These are phyloP conservation scores for Phymatotrichopsis omnivora DNA, from an alignment of 2,329 filamentous ascomycete species.

Conservation along the genomic window DNA sequence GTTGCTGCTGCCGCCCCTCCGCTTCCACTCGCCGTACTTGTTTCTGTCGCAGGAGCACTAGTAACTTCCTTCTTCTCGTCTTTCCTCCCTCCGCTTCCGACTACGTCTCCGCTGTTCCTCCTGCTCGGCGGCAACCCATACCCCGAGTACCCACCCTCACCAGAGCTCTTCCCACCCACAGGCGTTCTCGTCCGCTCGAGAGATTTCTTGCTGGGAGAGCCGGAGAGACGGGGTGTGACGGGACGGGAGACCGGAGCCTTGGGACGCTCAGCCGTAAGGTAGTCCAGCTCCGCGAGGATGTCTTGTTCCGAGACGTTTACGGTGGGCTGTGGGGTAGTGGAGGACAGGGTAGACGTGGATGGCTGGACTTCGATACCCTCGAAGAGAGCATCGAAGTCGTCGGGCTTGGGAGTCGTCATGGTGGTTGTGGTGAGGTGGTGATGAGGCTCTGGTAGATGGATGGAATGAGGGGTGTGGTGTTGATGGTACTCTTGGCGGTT, in stretches of 20 bases:
- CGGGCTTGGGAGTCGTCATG: slow-evolving; percentile 10
- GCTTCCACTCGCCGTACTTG: slow-evolving; percentile 15
- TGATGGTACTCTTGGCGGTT: too few species aligned
- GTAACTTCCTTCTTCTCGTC: slow-evolving; percentile 23
- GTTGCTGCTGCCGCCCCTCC: slow-evolving; percentile 8
- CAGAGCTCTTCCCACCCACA: slow-evolving; percentile 32
- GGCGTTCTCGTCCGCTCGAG: slow-evolving; percentile 28
- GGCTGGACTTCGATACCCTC: slow-evolving; percentile 50
- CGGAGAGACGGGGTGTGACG: slow-evolving; percentile 54
- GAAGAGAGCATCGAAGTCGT: slow-evolving; percentile 55
- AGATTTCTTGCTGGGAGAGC: slow-evolving; percentile 35
- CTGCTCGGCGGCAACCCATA: slow-evolving; percentile 25
- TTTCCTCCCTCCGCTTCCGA: slow-evolving; percentile 21
- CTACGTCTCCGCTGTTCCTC: slow-evolving; percentile 20
- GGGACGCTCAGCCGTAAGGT: slow-evolving; percentile 60
- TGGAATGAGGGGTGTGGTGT: too few species aligned
- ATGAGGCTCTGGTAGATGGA: too few species aligned
- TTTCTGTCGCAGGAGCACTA: slow-evolving; percentile 44
- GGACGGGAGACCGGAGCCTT: slow-evolving; percentile 49
- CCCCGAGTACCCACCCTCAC: slow-evolving; percentile 20
- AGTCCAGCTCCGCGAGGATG: slow-evolving; percentile 77
- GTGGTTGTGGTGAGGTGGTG: not conserved
- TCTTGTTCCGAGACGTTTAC: slow-evolving; percentile 53
- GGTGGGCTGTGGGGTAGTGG: slow-evolving; percentile 36
- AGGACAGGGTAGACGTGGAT: slow-evolving; percentile 41